Percentiles rank a stretch among this genome's conserved stretches.
These are phyloP conservation scores for Trichosporon asahii DNA, from an alignment of 1,284 basidiomycete species.

Conservation along the genomic window DNA sequence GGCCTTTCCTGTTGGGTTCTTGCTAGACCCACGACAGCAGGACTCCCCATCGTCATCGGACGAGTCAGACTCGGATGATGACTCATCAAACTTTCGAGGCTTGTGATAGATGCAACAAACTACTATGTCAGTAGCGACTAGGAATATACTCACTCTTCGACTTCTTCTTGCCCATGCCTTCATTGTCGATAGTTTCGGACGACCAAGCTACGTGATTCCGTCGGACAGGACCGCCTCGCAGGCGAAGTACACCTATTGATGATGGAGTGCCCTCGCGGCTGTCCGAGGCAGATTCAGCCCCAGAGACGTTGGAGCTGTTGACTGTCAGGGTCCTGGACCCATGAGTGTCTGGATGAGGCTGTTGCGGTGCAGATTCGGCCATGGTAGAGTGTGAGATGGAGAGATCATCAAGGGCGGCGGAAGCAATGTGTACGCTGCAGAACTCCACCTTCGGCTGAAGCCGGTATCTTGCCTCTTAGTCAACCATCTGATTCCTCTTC, in stretches of 20 bases:
- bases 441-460: neutral
- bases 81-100: constrained; percentile 52
- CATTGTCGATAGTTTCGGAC: constrained; percentile 54
- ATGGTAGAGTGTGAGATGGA: constrained; percentile 48
- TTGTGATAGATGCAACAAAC: constrained; percentile 57
- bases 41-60: constrained; percentile 28
- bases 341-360: constrained; percentile 17
- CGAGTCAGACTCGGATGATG: constrained; percentile 51
- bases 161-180: constrained; percentile 54
- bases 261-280: constrained; percentile 20
- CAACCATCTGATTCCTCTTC: neutral
- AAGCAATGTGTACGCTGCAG: neutral
- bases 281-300: constrained; percentile 5
- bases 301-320: constrained; percentile 21
- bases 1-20: neutral
- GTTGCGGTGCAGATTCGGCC: constrained; percentile 55
- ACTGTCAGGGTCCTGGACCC: constrained; percentile 39
- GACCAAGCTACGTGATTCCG: constrained; percentile 50
- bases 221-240: constrained; percentile 45
- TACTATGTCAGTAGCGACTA: constrained; percentile 24
- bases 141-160: constrained; percentile 52
- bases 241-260: constrained; percentile 39
- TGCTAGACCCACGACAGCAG: neutral
- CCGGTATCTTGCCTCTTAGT: neutral
- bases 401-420: neutral